A percentile compares a stretch with the other conserved stretches of the same genome.
Evolutionary conservation across 495 filamentous ascomycete genomes (phyloP).

Genomic region (Penicillium ochrochloron): DNA sequence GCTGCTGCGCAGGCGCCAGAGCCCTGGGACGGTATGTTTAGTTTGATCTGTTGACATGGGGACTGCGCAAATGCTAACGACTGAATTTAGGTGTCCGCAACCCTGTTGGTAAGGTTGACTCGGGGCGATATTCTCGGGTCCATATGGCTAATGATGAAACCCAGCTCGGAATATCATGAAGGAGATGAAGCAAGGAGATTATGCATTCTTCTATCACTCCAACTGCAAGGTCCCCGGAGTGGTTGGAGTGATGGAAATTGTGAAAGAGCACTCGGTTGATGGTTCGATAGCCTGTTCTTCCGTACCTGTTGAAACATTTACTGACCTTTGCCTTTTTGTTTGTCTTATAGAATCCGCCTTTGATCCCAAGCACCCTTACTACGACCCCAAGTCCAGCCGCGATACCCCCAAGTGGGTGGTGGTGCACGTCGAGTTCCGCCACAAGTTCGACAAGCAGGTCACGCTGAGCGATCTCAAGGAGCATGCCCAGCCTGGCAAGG

Average conservation of each 20-base stretch:
- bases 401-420: conserved; percentile 86
- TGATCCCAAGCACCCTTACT: conserved; percentile 77
- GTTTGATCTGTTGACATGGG: neutral
- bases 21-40: conserved; percentile 77
- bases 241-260: conserved; percentile 92
- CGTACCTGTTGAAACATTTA: neutral
- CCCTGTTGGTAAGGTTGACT: conserved; percentile 47
- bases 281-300: conserved; percentile 50
- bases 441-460: conserved; percentile 76
- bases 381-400: conserved; percentile 72
- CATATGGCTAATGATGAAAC: conserved; percentile 22
- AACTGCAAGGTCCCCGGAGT: conserved; percentile 91
- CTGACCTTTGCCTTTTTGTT: conserved; percentile 15
- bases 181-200: conserved; percentile 87
- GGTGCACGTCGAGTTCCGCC: conserved; percentile 84
- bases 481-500: conserved; percentile 57
- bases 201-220: conserved; percentile 98
- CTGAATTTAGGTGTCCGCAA: conserved; percentile 60
- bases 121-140: neutral
- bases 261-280: conserved; percentile 78
- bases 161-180: conserved; percentile 83
- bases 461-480: conserved; percentile 75
- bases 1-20: conserved; percentile 70
- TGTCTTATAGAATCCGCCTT: conserved; percentile 67
- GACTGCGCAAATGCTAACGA: conserved; percentile 23